Evolutionary conservation across 176 grass and related monocot species (phyloP).

Genomic region (Aechmea fasciata): DNA sequence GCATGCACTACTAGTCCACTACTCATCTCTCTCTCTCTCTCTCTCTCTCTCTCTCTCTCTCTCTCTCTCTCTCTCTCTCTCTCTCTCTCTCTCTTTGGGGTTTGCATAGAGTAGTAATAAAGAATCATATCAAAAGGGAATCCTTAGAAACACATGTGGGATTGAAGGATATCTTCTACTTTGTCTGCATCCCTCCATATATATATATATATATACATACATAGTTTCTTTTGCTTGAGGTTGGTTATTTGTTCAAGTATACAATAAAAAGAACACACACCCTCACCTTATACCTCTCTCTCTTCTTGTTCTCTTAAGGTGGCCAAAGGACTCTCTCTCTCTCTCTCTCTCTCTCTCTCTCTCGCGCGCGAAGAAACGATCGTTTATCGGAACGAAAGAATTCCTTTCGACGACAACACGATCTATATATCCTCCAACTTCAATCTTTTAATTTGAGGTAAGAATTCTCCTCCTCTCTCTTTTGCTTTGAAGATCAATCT

Average conservation of each 20-base stretch:
- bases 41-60: neutral
- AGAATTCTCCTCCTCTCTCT: neutral
- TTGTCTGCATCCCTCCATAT: neutral
- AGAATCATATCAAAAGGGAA: too few relatives aligned
- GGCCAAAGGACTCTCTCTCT: too few relatives aligned
- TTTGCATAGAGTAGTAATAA: neutral
- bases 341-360: too few relatives aligned
- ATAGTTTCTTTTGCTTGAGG: neutral
- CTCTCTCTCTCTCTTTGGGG: slow-evolving; percentile 14
- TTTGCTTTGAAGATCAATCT: slow-evolving; percentile 1
- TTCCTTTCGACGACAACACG: too few relatives aligned
- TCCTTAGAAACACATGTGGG: too few relatives aligned
- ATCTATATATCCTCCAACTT: too few relatives aligned
- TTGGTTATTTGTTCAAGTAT: slow-evolving; percentile 15
- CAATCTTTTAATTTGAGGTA: too few relatives aligned
- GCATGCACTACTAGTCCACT: slow-evolving; percentile 8
- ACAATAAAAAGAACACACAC: neutral
- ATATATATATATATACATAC: neutral
- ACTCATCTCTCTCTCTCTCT: slow-evolving; percentile 11
- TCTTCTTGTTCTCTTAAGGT: too few relatives aligned
- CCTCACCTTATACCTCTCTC: too few relatives aligned
- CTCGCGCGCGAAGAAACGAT: too few relatives aligned
- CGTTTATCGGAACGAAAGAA: too few relatives aligned
- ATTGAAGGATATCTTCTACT: neutral
- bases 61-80: slow-evolving; percentile 12